phyloP scores from a whole-genome alignment of 1,284 basidiomycete genomes.

The Ustilago tritici region DNA sequence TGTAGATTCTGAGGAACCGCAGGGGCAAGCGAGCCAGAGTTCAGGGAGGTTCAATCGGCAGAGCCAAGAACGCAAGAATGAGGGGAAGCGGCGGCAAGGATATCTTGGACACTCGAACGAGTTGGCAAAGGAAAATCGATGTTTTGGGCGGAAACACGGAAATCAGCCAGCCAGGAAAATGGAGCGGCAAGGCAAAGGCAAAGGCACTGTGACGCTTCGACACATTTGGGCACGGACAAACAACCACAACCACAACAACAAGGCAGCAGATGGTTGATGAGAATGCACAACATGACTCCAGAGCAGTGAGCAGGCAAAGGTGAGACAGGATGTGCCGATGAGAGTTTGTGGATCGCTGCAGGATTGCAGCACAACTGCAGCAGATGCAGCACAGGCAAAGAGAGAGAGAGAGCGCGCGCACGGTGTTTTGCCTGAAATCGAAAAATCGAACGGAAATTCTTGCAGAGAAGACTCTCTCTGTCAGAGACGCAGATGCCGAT shows the following conservation, averaged over 20 bases:
- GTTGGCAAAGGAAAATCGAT: neutral
- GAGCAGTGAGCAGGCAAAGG: neutral
- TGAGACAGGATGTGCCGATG: slow-evolving; percentile 7
- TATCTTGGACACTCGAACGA: neutral
- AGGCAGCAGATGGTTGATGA: slow-evolving; percentile 5
- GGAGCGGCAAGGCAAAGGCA: neutral
- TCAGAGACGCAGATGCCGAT: slow-evolving; percentile 16
- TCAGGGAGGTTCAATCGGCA: slow-evolving; percentile 1
- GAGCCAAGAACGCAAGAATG: neutral
- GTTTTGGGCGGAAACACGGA: slow-evolving; percentile 7
- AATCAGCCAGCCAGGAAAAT: neutral
- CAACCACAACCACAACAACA: neutral
- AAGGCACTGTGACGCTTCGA: slow-evolving; percentile 10
- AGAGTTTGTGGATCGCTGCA: slow-evolving; percentile 10
- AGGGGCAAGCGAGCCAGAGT: neutral
- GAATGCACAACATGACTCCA: neutral
- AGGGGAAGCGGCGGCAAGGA: slow-evolving; percentile 1
- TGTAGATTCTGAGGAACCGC: neutral
- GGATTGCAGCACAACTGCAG: slow-evolving; percentile 20
- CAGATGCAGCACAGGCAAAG: slow-evolving; percentile 1
- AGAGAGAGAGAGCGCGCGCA: slow-evolving; percentile 4
- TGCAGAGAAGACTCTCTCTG: neutral
- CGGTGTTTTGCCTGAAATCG: slow-evolving; percentile 8
- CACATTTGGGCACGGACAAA: slow-evolving; percentile 9
- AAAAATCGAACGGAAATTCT: slow-evolving; percentile 3